These are phyloP conservation scores for Fennellomyces sp. DNA, from an alignment of 371 early-diverging fungal species.

Conservation along the genomic window DNA sequence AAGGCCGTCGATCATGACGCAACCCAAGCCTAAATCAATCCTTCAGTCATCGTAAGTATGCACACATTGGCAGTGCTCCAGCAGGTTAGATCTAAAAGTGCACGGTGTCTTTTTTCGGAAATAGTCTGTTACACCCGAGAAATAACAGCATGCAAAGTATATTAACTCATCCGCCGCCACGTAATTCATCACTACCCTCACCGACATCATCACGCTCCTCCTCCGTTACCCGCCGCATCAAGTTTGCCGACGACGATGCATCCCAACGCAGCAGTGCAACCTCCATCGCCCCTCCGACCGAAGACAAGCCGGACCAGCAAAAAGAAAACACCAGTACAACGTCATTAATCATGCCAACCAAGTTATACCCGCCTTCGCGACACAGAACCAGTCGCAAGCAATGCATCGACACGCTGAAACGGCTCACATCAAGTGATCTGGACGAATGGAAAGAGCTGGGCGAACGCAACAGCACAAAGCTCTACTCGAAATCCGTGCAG, in stretches of 20 bases:
- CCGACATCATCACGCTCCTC: slow-evolving; percentile 22
- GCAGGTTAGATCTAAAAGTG: too few relatives aligned
- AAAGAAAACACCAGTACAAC: not conserved
- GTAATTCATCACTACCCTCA: slow-evolving; percentile 17
- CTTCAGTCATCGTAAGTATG: too few relatives aligned
- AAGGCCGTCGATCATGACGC: slow-evolving; percentile 20
- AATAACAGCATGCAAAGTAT: slow-evolving; percentile 3
- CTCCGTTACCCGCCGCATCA: slow-evolving; percentile 11
- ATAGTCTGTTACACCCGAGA: slow-evolving; percentile 4
- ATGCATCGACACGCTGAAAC: slow-evolving; percentile 45
- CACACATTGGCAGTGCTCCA: too few relatives aligned
- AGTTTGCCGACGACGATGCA: slow-evolving; percentile 18
- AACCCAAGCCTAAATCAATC: slow-evolving; percentile 2
- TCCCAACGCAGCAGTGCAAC: slow-evolving; percentile 9
- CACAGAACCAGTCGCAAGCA: slow-evolving; percentile 37
- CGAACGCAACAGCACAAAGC: slow-evolving; percentile 39
- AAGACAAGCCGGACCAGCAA: not conserved
- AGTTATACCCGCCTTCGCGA: slow-evolving; percentile 39
- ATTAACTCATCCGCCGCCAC: slow-evolving; percentile 18
- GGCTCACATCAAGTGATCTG: slow-evolving; percentile 34
- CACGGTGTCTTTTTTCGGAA: not conserved
- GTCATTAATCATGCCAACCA: too few relatives aligned
- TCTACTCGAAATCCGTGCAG: slow-evolving; percentile 47
- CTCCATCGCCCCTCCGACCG: not conserved
- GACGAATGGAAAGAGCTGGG: slow-evolving; percentile 51